Evolutionary conservation across 331 rosid genomes (phyloP).

Genomic region (Quercus phellos): DNA sequence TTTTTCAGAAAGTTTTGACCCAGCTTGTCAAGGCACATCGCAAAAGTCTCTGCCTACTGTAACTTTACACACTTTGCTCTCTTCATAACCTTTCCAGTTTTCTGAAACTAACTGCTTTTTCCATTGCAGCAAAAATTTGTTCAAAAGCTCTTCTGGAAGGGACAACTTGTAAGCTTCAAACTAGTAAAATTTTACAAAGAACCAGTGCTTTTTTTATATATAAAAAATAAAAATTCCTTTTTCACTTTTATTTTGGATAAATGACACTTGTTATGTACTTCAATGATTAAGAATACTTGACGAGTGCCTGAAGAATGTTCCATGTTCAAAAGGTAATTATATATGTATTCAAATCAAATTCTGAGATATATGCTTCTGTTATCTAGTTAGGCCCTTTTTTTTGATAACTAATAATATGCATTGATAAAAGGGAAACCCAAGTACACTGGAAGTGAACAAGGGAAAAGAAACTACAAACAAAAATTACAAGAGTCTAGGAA

Average conservation of each 20-base stretch:
- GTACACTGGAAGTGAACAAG: too few species aligned
- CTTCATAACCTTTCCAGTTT: neutral
- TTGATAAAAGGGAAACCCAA: too few species aligned
- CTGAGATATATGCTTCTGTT: neutral
- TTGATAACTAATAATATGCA: too few species aligned
- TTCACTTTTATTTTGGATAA: neutral
- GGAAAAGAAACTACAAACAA: too few species aligned
- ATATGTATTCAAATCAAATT: neutral
- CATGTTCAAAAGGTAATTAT: neutral
- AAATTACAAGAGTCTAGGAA: too few species aligned
- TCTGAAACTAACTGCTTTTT: neutral
- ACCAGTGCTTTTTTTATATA: too few species aligned
- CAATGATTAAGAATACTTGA: neutral
- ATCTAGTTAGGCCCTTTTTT: neutral
- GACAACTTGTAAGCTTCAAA: too few species aligned
- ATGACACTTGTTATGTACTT: neutral
- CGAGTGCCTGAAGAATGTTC: neutral
- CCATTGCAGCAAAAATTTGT: neutral
- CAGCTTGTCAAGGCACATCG: neutral
- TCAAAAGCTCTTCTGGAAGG: neutral
- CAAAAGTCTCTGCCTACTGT: neutral
- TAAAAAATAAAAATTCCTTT: neutral
- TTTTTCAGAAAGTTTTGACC: neutral
- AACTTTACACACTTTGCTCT: neutral
- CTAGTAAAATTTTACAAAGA: too few species aligned